Evolutionary conservation across 2,329 filamentous ascomycete genomes (phyloP).

Genomic region (Neurospora sp.): DNA sequence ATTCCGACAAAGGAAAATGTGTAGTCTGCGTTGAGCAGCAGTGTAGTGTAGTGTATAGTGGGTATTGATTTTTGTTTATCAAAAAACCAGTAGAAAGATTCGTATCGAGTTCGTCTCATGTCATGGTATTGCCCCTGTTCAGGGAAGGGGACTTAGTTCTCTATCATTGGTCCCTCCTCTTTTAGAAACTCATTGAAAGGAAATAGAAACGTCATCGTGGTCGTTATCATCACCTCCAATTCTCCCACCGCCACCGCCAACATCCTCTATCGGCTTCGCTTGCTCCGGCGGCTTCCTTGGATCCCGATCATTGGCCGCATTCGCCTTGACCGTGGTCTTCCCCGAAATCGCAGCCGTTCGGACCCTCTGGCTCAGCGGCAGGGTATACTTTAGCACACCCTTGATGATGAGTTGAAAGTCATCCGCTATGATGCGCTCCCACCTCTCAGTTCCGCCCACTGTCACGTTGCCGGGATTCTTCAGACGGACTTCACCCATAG

Average conservation of each 20-base stretch:
- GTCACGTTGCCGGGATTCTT: constrained; percentile 80
- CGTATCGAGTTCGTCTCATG: neutral
- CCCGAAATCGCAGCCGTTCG: constrained; percentile 52
- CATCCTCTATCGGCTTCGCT: constrained; percentile 28
- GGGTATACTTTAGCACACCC: constrained; percentile 76
- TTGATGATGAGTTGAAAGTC: constrained; percentile 90
- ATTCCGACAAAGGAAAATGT: neutral
- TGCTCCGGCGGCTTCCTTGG: constrained; percentile 15
- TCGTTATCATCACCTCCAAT: neutral
- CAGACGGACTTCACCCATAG: constrained; percentile 76
- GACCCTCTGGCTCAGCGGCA: constrained; percentile 51
- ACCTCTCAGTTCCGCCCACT: constrained; percentile 72
- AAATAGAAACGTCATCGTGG: constrained; percentile 6
- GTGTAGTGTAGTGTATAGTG: neutral
- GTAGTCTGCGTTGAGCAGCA: neutral
- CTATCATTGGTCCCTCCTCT: neutral
- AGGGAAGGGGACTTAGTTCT: neutral
- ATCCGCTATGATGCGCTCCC: constrained; percentile 84
- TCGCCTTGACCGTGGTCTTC: constrained; percentile 50
- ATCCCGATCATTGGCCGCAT: constrained; percentile 46
- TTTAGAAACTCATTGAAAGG: constrained; percentile 2
- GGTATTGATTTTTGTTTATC: neutral
- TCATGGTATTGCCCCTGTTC: neutral
- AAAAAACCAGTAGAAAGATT: neutral
- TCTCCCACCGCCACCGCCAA: neutral